Conservation (phyloP, 2,329 filamentous ascomycete species). For the Aspergillus calidoustus region DNA sequence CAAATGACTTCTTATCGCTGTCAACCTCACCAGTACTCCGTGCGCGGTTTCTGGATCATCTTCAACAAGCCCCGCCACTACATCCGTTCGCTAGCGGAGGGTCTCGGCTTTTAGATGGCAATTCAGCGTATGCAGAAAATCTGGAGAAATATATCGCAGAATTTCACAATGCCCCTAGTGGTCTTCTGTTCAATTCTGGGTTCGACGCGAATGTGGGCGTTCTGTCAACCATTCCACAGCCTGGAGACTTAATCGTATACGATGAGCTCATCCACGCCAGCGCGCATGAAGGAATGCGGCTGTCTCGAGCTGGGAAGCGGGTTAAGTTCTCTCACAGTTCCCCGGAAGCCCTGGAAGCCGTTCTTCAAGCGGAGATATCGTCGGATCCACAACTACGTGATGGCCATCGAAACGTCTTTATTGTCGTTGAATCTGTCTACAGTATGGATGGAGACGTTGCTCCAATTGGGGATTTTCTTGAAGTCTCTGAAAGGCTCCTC, state of each 20-base stretch:
- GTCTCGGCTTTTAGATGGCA: conserved; percentile 68
- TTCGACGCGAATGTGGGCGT: conserved; percentile 70
- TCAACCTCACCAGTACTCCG: conserved; percentile 54
- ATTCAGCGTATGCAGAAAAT: conserved; percentile 63
- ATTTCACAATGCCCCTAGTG: conserved; percentile 64
- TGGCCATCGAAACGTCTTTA: conserved; percentile 61
- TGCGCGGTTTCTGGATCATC: conserved; percentile 53
- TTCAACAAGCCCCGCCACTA: conserved; percentile 40
- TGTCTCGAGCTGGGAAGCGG: conserved; percentile 59
- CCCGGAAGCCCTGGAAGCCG: conserved; percentile 40
- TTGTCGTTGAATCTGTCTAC: conserved; percentile 74
- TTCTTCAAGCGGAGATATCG: conserved; percentile 38
- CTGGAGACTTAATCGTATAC: conserved; percentile 68
- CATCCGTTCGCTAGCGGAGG: conserved; percentile 61
- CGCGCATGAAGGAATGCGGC: conserved; percentile 75
- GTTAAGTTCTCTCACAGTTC: conserved; percentile 56
- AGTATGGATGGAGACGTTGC: conserved; percentile 83
- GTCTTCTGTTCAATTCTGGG: conserved; percentile 67
- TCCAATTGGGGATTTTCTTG: conserved; percentile 65
- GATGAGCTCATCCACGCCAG: conserved; percentile 80
- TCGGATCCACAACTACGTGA: conserved; percentile 37
- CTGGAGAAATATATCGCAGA: conserved; percentile 62
- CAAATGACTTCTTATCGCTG: conserved; percentile 69
- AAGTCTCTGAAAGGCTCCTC: conserved; percentile 60
- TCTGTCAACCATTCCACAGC: conserved; percentile 64